These are phyloP conservation scores for Mallotus nudiflorus DNA, from an alignment of 345 rosid species.

Conservation along the genomic window DNA sequence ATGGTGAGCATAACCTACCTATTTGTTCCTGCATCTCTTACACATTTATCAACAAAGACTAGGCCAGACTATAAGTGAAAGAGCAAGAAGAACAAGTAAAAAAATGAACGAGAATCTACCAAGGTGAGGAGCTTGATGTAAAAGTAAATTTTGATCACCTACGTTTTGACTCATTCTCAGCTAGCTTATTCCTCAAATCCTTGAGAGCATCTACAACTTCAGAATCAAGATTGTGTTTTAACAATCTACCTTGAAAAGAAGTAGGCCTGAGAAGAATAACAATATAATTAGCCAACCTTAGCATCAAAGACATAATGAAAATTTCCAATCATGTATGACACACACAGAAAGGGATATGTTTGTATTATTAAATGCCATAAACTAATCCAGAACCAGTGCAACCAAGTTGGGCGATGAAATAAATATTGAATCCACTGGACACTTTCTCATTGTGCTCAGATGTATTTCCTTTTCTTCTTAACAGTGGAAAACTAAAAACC, in stretches of 20 bases:
- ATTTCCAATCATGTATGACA: background rate
- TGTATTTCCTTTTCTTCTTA: background rate
- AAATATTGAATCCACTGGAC: too few species aligned
- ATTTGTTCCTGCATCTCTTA: background rate
- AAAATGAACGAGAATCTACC: too few species aligned
- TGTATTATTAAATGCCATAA: background rate
- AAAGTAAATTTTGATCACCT: slow-evolving; percentile 29
- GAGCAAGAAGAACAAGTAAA: too few species aligned
- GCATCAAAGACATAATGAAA: background rate
- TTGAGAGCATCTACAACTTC: slow-evolving; percentile 85
- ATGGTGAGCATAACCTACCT: background rate
- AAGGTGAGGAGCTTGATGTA: background rate
- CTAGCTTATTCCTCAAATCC: slow-evolving; percentile 69
- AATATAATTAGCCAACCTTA: background rate
- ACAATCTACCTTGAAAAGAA: slow-evolving; percentile 79
- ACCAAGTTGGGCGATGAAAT: too few species aligned
- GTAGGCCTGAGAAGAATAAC: slow-evolving; percentile 43
- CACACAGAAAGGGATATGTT: background rate
- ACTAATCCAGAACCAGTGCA: background rate
- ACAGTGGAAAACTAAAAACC: too few species aligned
- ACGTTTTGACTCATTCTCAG: slow-evolving; percentile 45
- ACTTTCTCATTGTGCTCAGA: background rate
- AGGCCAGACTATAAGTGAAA: background rate
- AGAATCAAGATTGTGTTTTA: slow-evolving; percentile 87
- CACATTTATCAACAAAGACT: background rate